Conservation (phyloP, 2,329 filamentous ascomycete species). For the Verticillium zaregamsianum region DNA sequence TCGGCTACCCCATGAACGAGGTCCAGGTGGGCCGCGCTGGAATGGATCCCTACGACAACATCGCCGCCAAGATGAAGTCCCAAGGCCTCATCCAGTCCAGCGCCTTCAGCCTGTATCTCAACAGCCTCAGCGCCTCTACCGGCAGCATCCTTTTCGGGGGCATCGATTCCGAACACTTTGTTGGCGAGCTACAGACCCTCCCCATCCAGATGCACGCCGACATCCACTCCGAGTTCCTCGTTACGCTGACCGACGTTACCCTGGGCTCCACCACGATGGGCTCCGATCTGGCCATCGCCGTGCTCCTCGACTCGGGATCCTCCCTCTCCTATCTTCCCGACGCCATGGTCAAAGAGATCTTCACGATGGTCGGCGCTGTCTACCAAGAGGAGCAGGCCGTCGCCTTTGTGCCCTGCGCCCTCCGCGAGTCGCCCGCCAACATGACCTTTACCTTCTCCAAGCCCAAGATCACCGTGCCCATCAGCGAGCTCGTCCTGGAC, state of each 20-base stretch:
- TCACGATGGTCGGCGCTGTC: constrained; percentile 49
- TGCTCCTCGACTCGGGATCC: constrained; percentile 64
- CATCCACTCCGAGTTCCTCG: constrained; percentile 51
- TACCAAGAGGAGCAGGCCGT: constrained; percentile 43
- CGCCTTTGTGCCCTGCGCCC: constrained; percentile 59
- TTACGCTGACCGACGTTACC: constrained; percentile 60
- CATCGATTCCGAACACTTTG: constrained; percentile 63
- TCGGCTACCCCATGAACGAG: constrained; percentile 80
- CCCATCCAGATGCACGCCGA: constrained; percentile 31
- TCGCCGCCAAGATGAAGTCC: constrained; percentile 61
- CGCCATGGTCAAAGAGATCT: constrained; percentile 48
- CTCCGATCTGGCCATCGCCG: constrained; percentile 47
- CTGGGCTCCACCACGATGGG: constrained; percentile 27
- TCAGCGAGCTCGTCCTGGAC: constrained; percentile 55
- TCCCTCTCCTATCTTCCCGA: constrained; percentile 65
- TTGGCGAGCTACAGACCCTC: constrained; percentile 59
- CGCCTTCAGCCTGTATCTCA: constrained; percentile 72
- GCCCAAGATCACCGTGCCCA: constrained; percentile 47
- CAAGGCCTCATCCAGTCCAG: constrained; percentile 59
- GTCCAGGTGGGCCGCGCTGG: constrained; percentile 60
- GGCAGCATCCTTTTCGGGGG: constrained; percentile 74
- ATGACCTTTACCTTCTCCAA: constrained; percentile 53
- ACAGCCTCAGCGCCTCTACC: constrained; percentile 60
- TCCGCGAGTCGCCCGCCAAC: constrained; percentile 34
- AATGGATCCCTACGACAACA: constrained; percentile 57